These are phyloP conservation scores for Coleophoma eucalyptorum DNA, from an alignment of 2,329 filamentous ascomycete species.

Conservation along the genomic window DNA sequence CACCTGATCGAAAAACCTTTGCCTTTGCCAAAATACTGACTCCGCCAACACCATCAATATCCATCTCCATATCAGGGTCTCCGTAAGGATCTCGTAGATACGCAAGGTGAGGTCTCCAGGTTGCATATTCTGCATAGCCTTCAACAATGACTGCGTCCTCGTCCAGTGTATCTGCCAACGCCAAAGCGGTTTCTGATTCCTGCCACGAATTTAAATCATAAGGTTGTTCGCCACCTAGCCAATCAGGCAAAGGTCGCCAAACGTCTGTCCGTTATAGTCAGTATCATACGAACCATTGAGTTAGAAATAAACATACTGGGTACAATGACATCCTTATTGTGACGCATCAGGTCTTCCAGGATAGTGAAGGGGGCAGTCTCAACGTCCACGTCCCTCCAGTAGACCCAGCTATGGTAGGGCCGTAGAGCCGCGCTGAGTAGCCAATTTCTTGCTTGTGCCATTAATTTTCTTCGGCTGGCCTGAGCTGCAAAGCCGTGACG, in stretches of 20 bases:
- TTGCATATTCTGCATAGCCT: slow-evolving; percentile 97
- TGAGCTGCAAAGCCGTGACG: slow-evolving; percentile 97
- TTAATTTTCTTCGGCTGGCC: slow-evolving; percentile 87
- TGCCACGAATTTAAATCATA: slow-evolving; percentile 99
- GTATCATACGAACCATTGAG: no score
- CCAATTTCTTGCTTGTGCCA: slow-evolving; percentile 98
- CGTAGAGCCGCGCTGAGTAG: slow-evolving; percentile 87
- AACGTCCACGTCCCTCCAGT: slow-evolving; percentile 98
- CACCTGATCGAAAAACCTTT: slow-evolving; percentile 88
- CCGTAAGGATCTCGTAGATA: slow-evolving; percentile 96
- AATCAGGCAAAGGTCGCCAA: slow-evolving; percentile 97
- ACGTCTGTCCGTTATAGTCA: slow-evolving; percentile 58
- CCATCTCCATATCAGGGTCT: slow-evolving; percentile 99
- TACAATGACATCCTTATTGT: slow-evolving; percentile 98
- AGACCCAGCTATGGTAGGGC: slow-evolving; percentile 97
- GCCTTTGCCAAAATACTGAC: slow-evolving; percentile 97
- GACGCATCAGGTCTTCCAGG: slow-evolving; percentile 94
- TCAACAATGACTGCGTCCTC: slow-evolving; percentile 99
- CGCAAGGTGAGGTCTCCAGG: slow-evolving; percentile 94
- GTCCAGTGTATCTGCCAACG: slow-evolving; percentile 89
- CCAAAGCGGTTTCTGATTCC: slow-evolving; percentile 93
- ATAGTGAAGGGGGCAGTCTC: slow-evolving; percentile 97
- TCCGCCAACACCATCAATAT: slow-evolving; percentile 95
- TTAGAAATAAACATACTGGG: slow-evolving; percentile 66
- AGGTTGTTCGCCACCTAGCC: slow-evolving; percentile 96